Conservation (phyloP, 768 basidiomycete genomes). For the Butyriboletus loyo region DNA sequence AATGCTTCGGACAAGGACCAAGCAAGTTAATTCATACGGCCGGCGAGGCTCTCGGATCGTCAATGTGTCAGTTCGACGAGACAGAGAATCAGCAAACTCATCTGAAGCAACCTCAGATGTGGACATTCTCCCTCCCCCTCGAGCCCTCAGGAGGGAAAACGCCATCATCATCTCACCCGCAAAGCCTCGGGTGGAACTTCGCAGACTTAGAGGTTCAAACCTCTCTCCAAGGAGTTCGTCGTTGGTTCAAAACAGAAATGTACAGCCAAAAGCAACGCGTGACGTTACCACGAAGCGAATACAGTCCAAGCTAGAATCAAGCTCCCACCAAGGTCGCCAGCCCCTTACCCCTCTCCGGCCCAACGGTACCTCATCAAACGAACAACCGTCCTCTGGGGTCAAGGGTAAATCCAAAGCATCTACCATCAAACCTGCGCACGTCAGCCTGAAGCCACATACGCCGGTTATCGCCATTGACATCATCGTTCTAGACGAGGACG, state of each 20-base stretch:
- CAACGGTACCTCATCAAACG: constrained; percentile 41
- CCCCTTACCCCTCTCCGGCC: constrained; percentile 40
- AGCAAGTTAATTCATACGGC: constrained; percentile 64
- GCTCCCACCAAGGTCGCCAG: constrained; percentile 29
- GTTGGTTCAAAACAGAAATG: constrained; percentile 25
- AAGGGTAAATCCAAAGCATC: constrained; percentile 24
- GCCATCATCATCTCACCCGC: constrained; percentile 22
- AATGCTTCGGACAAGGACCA: constrained; percentile 63
- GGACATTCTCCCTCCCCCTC: constrained; percentile 17
- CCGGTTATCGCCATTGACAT: constrained; percentile 66
- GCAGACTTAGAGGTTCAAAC: constrained; percentile 10
- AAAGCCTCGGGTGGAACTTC: constrained; percentile 8
- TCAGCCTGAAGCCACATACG: constrained; percentile 39
- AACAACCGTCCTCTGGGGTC: constrained; percentile 19
- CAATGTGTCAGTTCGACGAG: constrained; percentile 38
- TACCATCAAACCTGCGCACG: constrained; percentile 11
- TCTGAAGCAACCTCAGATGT: constrained; percentile 36
- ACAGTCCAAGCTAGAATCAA: constrained; percentile 12
- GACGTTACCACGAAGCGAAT: constrained; percentile 13
- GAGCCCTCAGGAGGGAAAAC: constrained; percentile 22
- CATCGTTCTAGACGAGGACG: constrained; percentile 58
- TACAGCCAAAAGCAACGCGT: constrained; percentile 17
- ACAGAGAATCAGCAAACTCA: constrained; percentile 30
- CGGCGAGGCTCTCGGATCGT: constrained; percentile 62
- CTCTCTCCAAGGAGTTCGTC: constrained; percentile 21